Conservation (phyloP, 2,329 filamentous ascomycete genomes). For the Leptoxyphium fumago region DNA sequence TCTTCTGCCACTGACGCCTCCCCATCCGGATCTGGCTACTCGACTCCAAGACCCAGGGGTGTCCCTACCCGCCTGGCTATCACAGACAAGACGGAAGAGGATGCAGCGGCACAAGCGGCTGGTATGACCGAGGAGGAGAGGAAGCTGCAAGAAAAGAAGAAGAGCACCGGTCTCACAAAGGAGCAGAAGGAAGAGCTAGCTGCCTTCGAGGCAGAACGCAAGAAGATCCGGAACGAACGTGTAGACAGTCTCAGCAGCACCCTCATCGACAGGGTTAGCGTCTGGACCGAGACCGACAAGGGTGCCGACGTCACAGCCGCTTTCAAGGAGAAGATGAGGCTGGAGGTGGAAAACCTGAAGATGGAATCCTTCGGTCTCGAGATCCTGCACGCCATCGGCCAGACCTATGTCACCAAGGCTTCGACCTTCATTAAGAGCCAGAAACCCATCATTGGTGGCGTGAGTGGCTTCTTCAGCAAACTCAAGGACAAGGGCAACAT, state of each 20-base stretch:
- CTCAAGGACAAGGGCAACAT: constrained; percentile 94
- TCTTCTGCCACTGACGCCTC: constrained; percentile 9
- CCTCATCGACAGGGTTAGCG: constrained; percentile 72
- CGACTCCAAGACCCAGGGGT: constrained; percentile 34
- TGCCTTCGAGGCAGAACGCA: constrained; percentile 76
- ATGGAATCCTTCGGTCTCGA: constrained; percentile 98
- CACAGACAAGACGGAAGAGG: constrained; percentile 76
- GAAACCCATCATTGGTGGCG: constrained; percentile 70
- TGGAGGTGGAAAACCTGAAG: constrained; percentile 95
- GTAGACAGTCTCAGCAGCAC: constrained; percentile 74
- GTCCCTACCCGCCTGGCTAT: constrained; percentile 73
- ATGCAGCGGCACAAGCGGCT: constrained; percentile 48
- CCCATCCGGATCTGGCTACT: constrained; percentile 20
- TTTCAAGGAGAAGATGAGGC: constrained; percentile 84
- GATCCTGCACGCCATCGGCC: constrained; percentile 86
- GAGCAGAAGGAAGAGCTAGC: constrained; percentile 87
- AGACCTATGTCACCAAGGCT: constrained; percentile 79
- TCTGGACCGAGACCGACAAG: constrained; percentile 98
- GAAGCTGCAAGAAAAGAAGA: constrained; percentile 67
- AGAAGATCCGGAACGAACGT: constrained; percentile 72
- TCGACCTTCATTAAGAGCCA: constrained; percentile 82
- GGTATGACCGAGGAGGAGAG: constrained; percentile 60
- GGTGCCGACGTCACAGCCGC: constrained; percentile 67
- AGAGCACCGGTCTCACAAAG: constrained; percentile 72
- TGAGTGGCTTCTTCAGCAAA: constrained; percentile 84